phyloP scores from a whole-genome alignment of 768 basidiomycete genomes.

The Serpula lacrymans region DNA sequence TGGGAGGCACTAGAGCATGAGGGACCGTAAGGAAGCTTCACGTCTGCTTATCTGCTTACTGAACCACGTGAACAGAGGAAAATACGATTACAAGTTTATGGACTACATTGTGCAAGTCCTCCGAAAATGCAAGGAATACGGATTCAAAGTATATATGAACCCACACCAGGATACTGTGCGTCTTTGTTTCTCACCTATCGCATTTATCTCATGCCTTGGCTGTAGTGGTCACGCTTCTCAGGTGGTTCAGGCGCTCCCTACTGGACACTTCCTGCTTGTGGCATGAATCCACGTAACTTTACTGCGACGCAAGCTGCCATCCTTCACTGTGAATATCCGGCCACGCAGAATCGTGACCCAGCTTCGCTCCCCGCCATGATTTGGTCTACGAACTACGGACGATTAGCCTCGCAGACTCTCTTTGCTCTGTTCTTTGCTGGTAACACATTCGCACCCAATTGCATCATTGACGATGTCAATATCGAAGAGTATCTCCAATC shows the following conservation, averaged over 20 bases:
- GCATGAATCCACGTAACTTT: slow-evolving; percentile 82
- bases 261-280: slow-evolving; percentile 90
- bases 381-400: slow-evolving; percentile 95
- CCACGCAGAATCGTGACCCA: slow-evolving; percentile 58
- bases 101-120: slow-evolving; percentile 86
- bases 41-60: not conserved
- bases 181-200: slow-evolving; percentile 10
- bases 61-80: slow-evolving; percentile 49
- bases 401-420: slow-evolving; percentile 80
- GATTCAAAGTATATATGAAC: slow-evolving; percentile 90
- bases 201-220: slow-evolving; percentile 3
- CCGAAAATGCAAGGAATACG: slow-evolving; percentile 88
- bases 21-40: slow-evolving; percentile 75
- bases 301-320: slow-evolving; percentile 84
- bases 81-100: slow-evolving; percentile 89
- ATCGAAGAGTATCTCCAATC: slow-evolving; percentile 86
- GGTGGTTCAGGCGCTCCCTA: slow-evolving; percentile 94
- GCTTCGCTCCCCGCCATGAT: slow-evolving; percentile 86
- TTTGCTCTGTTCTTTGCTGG: slow-evolving; percentile 97
- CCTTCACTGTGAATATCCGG: slow-evolving; percentile 85
- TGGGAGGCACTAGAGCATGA: slow-evolving; percentile 95
- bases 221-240: slow-evolving; percentile 91
- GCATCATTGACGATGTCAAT: slow-evolving; percentile 85
- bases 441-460: slow-evolving; percentile 84
- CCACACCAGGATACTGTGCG: slow-evolving; percentile 94